Conservation (phyloP, 1,284 basidiomycete species). For the Coniferiporia weirii region DNA sequence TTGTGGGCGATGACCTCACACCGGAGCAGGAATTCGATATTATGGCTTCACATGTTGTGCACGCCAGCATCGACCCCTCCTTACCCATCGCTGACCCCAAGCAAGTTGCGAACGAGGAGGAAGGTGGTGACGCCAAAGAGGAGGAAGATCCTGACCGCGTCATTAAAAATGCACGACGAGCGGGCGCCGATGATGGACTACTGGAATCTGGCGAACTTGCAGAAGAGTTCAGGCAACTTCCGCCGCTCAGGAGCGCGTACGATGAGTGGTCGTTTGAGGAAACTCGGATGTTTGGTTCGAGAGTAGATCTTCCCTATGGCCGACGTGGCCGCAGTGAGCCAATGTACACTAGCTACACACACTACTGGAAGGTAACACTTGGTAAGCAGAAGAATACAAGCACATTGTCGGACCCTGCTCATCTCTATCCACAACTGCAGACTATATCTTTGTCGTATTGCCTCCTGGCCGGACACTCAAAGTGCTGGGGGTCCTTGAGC, state of each 20-base stretch:
- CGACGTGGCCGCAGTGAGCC: conserved; percentile 64
- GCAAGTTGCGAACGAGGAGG: conserved; percentile 38
- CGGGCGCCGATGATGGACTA: conserved; percentile 65
- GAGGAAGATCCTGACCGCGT: conserved; percentile 63
- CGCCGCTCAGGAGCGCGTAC: conserved; percentile 51
- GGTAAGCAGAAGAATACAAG: conserved; percentile 40
- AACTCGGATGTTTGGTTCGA: conserved; percentile 44
- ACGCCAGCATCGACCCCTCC: conserved; percentile 69
- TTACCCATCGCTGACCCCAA: conserved; percentile 30
- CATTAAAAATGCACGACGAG: conserved; percentile 73
- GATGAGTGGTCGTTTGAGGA: conserved; percentile 30
- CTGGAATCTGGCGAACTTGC: conserved; percentile 59
- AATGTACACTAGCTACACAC: conserved; percentile 74
- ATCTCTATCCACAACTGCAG: conserved; percentile 35
- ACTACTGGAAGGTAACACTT: conserved; percentile 76
- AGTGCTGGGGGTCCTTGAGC: conserved; percentile 60
- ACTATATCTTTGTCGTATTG: conserved; percentile 80
- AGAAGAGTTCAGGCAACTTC: conserved; percentile 39
- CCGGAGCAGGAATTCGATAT: conserved; percentile 51
- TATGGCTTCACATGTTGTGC: conserved; percentile 71
- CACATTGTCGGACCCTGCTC: not conserved
- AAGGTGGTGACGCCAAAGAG: conserved; percentile 29
- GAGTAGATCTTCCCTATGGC: conserved; percentile 35
- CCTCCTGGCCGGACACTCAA: conserved; percentile 33
- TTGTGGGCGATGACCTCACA: conserved; percentile 57